These are phyloP conservation scores for Clonostachys rosea DNA, from an alignment of 2,329 filamentous ascomycete species.

Conservation along the genomic window DNA sequence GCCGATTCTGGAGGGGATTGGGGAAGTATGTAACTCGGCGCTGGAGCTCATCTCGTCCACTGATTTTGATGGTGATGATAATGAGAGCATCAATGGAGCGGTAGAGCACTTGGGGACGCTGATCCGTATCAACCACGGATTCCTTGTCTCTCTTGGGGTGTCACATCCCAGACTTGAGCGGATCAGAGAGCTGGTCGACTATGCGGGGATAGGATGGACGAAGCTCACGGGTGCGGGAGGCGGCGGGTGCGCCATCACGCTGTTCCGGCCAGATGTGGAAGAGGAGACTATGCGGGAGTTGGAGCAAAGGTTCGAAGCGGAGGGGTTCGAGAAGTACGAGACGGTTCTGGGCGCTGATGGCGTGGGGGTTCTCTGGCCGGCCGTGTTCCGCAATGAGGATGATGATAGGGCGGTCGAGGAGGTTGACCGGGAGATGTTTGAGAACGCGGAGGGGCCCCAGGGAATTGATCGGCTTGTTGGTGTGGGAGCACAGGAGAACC, in stretches of 20 bases:
- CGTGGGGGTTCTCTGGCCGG: constrained; percentile 90
- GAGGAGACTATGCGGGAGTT: constrained; percentile 55
- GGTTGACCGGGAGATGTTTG: constrained; percentile 80
- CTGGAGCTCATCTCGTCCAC: constrained; percentile 50
- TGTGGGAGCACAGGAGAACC: constrained; percentile 61
- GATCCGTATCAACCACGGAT: constrained; percentile 89
- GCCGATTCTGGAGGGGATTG: constrained; percentile 80
- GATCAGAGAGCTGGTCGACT: constrained; percentile 85
- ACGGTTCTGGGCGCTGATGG: constrained; percentile 90
- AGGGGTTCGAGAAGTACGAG: constrained; percentile 80
- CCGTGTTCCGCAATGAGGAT: constrained; percentile 75
- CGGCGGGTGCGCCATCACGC: constrained; percentile 90
- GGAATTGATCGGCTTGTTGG: constrained; percentile 87
- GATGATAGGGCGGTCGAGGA: constrained; percentile 80
- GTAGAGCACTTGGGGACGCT: constrained; percentile 84
- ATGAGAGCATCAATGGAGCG: constrained; percentile 61
- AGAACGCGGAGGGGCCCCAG: constrained; percentile 77
- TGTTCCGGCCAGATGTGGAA: constrained; percentile 66
- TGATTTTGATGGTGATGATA: constrained; percentile 62
- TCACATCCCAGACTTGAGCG: constrained; percentile 92
- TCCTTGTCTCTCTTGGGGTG: constrained; percentile 86
- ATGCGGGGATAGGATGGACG: constrained; percentile 89
- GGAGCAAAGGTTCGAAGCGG: constrained; percentile 58
- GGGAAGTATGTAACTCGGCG: constrained; percentile 59
- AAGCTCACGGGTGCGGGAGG: constrained; percentile 95